These are phyloP conservation scores for Cymbopogon citratus DNA, from an alignment of 176 grass and related monocot species.

Conservation along the genomic window DNA sequence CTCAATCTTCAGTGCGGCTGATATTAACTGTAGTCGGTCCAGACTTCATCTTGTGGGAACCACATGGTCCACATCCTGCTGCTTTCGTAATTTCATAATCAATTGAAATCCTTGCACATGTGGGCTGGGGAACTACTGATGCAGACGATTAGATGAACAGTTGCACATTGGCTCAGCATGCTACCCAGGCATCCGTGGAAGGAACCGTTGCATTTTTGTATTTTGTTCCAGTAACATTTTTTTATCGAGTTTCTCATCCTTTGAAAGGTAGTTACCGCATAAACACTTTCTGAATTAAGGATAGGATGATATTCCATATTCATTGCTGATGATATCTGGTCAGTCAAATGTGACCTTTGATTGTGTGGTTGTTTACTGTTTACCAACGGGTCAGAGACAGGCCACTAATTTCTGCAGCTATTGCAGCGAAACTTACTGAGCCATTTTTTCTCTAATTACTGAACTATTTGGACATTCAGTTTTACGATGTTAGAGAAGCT, in stretches of 20 bases:
- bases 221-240: neutral
- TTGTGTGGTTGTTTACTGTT: neutral
- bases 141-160: neutral
- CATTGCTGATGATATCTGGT: neutral
- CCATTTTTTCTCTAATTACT: neutral
- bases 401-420: neutral
- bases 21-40: neutral
- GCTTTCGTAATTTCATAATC: slow-evolving; percentile 9
- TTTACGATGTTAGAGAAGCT: too few species aligned
- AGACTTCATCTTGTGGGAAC: neutral
- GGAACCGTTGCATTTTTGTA: neutral
- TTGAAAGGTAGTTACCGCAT: too few species aligned
- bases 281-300: neutral
- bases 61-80: neutral
- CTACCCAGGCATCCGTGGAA: neutral
- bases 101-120: slow-evolving; percentile 5
- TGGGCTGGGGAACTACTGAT: neutral
- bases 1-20: neutral
- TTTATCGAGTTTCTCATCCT: too few species aligned
- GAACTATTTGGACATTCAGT: neutral
- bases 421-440: neutral
- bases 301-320: neutral
- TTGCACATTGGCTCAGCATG: neutral
- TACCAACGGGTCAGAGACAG: neutral
- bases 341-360: neutral